Base-by-base conservation (phyloP, 1,139 yeast species). In the Kodamaea arcana region DNA sequence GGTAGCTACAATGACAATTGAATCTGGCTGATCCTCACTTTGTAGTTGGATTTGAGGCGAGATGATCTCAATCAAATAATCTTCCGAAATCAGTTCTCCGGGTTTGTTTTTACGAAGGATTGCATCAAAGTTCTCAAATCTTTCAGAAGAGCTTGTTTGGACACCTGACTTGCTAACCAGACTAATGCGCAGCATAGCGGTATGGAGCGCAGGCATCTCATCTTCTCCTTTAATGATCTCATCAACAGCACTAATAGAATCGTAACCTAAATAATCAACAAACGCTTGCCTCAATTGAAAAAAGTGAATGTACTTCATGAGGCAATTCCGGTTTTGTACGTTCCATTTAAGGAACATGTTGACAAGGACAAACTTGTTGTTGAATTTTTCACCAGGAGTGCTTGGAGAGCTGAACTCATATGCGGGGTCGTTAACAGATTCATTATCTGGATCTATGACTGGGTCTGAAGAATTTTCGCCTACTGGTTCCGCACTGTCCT, bases 11-110 rank as follows among this genome's bases (percentile, higher is more conserved):
- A 48, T 31, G n/a, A 87, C 72, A 36, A 85, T 78, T 2, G 83
- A 70, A 32, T 76, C 75, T 0, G 80, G 77, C 31, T 77, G 75
- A 34, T 75, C 75, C 24, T 80, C 81, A 34, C 85, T 73, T 41
- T 83, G 80, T 15, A 90, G 57, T 52, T 90, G 95, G 33, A 92
- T 77, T 53, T 92, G 97, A 0, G 98, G 97, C 1, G 90, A 75
- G 10, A 86, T 67, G 25, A 90, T 69, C 40, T 85, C 85, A 30
- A 90, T 69, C 43, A 80, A 56, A 49, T 77, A 85, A 34, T 82
- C 78, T 44, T 82, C 86, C 14, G 71, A 71, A 4, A 78, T 63
- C n/a, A 52, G 56, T 38, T 77, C 75, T 32, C 62, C 57, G 6
- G 60, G 60, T 2, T 59, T 49, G 1, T 72, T 58, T 22, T 62